Base-by-base conservation (phyloP, 163 green algal species). In the Scenedesmus sp. region DNA sequence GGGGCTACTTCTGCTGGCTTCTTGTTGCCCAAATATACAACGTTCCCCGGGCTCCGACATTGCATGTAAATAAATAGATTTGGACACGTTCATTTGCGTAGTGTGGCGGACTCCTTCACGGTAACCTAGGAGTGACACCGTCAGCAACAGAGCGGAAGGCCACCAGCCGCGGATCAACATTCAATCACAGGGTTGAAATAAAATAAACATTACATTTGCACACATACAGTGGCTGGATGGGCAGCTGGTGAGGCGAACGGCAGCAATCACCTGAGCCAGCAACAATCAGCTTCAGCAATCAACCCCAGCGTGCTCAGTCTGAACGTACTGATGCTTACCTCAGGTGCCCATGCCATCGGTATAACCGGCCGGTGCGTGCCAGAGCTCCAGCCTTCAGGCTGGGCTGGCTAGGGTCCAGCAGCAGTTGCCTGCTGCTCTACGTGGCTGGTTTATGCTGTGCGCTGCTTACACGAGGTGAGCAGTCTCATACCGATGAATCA, bases 1-100 rank as follows among this genome's bases (percentile, higher is more conserved):
- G 65, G 65, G 37, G 59, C 65, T 40, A 76, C 65, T 76, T 76
- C 65, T 76, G 65, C 65, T 76, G 65, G 65, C 65, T 76, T 40
- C 65, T 40, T 76, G 37, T 76, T 26, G 30, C 18, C 30, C 65
- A n/a, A n/a, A n/a, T n/a, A n/a, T n/a, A n/a, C n/a, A n/a, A n/a
- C n/a, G n/a, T n/a, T n/a, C n/a, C n/a, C n/a, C n/a, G n/a, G n/a
- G n/a, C n/a, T n/a, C n/a, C n/a, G n/a, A n/a, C n/a, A n/a, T n/a
- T n/a, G n/a, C n/a, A n/a, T n/a, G n/a, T n/a, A n/a, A n/a, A n/a
- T n/a, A n/a, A n/a, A n/a, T n/a, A n/a, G n/a, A n/a, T n/a, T n/a
- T n/a, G n/a, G n/a, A n/a, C n/a, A 56, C 15, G 49, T 56, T 56
- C 15, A 26, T 2, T 3, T 68, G 15, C 56, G 26, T 56, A 76